These are phyloP conservation scores for Cyberlindnera misumaiensis DNA, from an alignment of 805 yeast genomes.

Conservation along the genomic window DNA sequence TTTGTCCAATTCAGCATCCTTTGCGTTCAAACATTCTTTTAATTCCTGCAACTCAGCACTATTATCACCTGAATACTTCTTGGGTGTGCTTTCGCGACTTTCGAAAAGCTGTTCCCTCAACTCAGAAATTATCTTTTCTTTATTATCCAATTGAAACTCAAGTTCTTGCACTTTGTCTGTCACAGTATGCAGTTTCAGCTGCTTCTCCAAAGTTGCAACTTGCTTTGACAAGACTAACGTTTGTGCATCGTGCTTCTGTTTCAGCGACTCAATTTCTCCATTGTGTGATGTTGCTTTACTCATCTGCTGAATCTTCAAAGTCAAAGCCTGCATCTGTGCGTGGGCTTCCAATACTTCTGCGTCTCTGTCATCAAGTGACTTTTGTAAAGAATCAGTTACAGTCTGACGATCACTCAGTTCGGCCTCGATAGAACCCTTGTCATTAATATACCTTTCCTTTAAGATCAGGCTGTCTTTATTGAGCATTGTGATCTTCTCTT, in stretches of 20 bases:
- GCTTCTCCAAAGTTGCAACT: slow-evolving; percentile 8
- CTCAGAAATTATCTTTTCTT: slow-evolving; percentile 16
- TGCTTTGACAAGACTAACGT: slow-evolving; percentile 4
- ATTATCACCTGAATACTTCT: too few relatives aligned
- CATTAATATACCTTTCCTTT: slow-evolving; percentile 19
- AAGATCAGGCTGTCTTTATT: slow-evolving; percentile 24
- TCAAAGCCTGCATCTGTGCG: neutral
- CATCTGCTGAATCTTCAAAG: neutral
- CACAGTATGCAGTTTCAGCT: slow-evolving; percentile 3
- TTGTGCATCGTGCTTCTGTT: slow-evolving; percentile 4
- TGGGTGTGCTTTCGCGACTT: neutral
- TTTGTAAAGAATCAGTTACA: slow-evolving; percentile 1
- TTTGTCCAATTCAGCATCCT: slow-evolving; percentile 1
- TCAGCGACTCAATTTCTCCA: slow-evolving; percentile 1
- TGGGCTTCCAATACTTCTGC: slow-evolving; percentile 3
- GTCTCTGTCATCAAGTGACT: slow-evolving; percentile 7
- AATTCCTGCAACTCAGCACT: neutral
- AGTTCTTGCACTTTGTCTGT: slow-evolving; percentile 15
- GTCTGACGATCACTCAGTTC: slow-evolving; percentile 5
- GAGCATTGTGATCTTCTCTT: slow-evolving; percentile 6
- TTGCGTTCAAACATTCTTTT: neutral
- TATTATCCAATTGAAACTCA: slow-evolving; percentile 14
- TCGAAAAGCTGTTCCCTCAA: slow-evolving; percentile 7
- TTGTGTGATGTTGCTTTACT: neutral
- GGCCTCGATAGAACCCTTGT: slow-evolving; percentile 6